Conservation (phyloP, 1,284 basidiomycete species). For the Bondarzewia mesenterica region DNA sequence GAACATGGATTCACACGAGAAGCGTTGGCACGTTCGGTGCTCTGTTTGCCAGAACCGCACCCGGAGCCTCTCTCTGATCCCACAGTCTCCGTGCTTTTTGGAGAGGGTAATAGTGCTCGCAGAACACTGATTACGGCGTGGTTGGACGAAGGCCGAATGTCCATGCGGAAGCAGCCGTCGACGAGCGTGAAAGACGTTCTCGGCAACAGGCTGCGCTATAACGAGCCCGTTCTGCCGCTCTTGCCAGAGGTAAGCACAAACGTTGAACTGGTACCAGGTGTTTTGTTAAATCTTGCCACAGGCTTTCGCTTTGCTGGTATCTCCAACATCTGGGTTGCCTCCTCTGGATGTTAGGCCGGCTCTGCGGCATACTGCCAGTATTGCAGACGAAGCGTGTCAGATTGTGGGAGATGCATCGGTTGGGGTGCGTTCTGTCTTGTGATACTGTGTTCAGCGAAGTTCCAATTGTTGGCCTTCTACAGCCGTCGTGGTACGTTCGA, state of each 20-base stretch:
- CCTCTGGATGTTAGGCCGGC: conserved; percentile 52
- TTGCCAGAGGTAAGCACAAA: conserved; percentile 51
- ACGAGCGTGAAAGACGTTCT: conserved; percentile 41
- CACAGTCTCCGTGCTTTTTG: conserved; percentile 68
- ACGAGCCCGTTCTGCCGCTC: conserved; percentile 51
- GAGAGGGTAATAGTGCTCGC: conserved; percentile 55
- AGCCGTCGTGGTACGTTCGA: conserved; percentile 64
- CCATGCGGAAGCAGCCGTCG: conserved; percentile 33
- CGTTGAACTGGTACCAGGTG: not conserved
- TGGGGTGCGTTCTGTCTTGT: conserved; percentile 27
- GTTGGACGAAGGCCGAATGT: conserved; percentile 53
- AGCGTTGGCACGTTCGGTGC: conserved; percentile 57
- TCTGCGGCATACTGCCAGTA: conserved; percentile 43
- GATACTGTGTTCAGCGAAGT: not conserved
- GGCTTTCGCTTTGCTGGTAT: conserved; percentile 58
- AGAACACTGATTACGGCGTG: conserved; percentile 60
- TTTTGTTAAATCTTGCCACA: conserved; percentile 16
- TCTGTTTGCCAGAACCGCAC: conserved; percentile 43
- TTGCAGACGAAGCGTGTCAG: conserved; percentile 67
- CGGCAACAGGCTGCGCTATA: conserved; percentile 45
- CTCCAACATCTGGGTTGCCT: conserved; percentile 36
- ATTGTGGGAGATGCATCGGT: conserved; percentile 42
- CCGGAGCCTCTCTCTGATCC: conserved; percentile 55
- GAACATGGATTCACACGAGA: conserved; percentile 66
- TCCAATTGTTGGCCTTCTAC: conserved; percentile 6